Evolutionary conservation across 441 rosid species (phyloP), one percentile per base, ranked within the genome.

Genomic region (Flueggea neowawraea): DNA sequence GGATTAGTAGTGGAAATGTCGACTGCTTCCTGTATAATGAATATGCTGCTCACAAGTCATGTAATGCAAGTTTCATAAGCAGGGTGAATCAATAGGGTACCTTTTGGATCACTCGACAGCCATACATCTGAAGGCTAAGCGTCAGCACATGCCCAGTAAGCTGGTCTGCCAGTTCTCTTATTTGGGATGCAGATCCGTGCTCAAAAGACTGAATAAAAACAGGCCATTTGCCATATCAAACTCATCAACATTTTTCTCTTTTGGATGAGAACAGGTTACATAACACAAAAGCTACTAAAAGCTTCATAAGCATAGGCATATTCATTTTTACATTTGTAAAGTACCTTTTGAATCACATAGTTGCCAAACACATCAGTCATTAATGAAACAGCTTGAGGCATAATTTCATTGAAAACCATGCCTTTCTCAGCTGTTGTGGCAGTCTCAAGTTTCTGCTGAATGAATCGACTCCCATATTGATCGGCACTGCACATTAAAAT

Each of bases 341-440:
- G 48, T 80, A 87, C 95, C 92, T 88, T 88, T 63, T 88, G 95
- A 67, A 88, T 76, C 71, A 88, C 95, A 75, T 88, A 88, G 56
- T 88, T 88, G 52, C 95, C 95, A 71, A 88, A 88, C 47, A 88
- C 95, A 78, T 88, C 95, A 32, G 95, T 88, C 95, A 88, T 88
- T 50, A 88, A 69, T 14, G 89, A 66, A 55, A 86, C 82, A 15
- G 83, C 84, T 59, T 76, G 83, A 13, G 92, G 88, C 84, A 84
- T 82, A 31, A 88, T 84, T 73, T 88, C 95, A 66, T 63, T 66
- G 63, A 83, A 88, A 60, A 88, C 85, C 86, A 86, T 84, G 76
- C 76, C 72, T 64, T 80, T 88, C 77, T 88, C 95, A 45, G 79
- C 90, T 8, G 62, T 31, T 6, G 85, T 77, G 22, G 91, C 90